phyloP scores from a whole-genome alignment of 2,329 filamentous ascomycete species.

The Fusarium tupiense region DNA sequence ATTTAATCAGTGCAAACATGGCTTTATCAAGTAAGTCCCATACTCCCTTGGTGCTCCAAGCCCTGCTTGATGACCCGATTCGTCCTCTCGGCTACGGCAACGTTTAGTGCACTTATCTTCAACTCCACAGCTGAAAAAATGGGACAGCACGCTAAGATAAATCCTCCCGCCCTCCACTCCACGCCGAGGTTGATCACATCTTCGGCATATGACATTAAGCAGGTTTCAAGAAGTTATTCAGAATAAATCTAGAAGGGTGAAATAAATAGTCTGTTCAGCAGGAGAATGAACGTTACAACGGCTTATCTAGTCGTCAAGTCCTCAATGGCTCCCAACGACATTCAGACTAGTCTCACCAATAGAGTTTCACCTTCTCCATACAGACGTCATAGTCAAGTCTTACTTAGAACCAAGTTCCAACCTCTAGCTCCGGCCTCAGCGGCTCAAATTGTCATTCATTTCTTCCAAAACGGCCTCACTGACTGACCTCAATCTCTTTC shows the following conservation, averaged over 20 bases:
- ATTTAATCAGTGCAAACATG: too few species aligned
- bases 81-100: not conserved
- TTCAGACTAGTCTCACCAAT: not conserved
- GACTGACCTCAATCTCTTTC: fast-evolving
- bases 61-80: not conserved
- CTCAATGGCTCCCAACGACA: not conserved
- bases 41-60: too few species aligned
- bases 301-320: not conserved
- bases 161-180: not conserved
- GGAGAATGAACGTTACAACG: fast-evolving
- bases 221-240: too few species aligned
- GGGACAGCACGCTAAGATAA: not conserved
- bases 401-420: not conserved
- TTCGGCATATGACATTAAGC: not conserved
- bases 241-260: too few species aligned
- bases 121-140: not conserved
- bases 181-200: not conserved
- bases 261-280: fast-evolving
- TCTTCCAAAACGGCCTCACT: too few species aligned
- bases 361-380: not conserved
- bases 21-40: too few species aligned
- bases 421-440: not conserved
- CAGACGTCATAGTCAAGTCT: conserved; percentile 9
- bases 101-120: not conserved
- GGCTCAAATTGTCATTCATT: not conserved